A percentile compares a stretch with the other conserved stretches of the same genome.
Evolutionary conservation across 1,284 basidiomycete species (phyloP).

Genomic region (Boletellus dicymbophilus): DNA sequence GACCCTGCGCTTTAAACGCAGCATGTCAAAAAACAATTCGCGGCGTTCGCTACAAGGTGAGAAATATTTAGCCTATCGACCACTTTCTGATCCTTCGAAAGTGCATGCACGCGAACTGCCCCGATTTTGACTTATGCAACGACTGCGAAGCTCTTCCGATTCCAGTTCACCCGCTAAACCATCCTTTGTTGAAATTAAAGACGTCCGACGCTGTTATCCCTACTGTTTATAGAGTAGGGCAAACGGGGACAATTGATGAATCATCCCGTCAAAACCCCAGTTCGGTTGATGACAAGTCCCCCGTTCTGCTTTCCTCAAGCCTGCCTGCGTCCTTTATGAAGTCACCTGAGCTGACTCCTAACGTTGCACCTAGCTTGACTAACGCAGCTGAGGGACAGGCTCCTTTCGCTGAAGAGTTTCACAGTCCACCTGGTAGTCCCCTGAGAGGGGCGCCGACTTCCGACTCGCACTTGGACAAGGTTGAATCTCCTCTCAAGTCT

Average conservation of each 20-base stretch:
- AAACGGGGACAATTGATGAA: slow-evolving; percentile 26
- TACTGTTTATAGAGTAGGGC: slow-evolving; percentile 42
- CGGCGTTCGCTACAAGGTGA: slow-evolving; percentile 74
- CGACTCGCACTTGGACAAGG: neutral
- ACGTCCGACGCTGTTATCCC: slow-evolving; percentile 53
- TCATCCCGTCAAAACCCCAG: neutral
- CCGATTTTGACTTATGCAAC: slow-evolving; percentile 84
- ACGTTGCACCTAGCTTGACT: neutral
- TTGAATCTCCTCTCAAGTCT: neutral
- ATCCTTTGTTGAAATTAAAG: slow-evolving; percentile 83
- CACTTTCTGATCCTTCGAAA: slow-evolving; percentile 30
- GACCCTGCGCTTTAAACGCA: slow-evolving; percentile 16
- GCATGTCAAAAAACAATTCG: slow-evolving; percentile 57
- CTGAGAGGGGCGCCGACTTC: neutral
- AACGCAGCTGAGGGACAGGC: slow-evolving; percentile 6
- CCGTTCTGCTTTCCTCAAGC: neutral
- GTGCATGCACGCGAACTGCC: slow-evolving; percentile 83
- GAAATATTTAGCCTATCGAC: slow-evolving; percentile 1
- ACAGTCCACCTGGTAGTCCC: slow-evolving; percentile 27
- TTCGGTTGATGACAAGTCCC: neutral
- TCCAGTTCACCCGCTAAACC: slow-evolving; percentile 69
- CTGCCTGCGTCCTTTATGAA: neutral
- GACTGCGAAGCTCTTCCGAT: slow-evolving; percentile 83
- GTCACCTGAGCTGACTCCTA: neutral
- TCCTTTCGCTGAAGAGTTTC: slow-evolving; percentile 24